Evolutionary conservation across 2,329 filamentous ascomycete genomes (phyloP).

Genomic region (Pseudogymnoascus sp.): DNA sequence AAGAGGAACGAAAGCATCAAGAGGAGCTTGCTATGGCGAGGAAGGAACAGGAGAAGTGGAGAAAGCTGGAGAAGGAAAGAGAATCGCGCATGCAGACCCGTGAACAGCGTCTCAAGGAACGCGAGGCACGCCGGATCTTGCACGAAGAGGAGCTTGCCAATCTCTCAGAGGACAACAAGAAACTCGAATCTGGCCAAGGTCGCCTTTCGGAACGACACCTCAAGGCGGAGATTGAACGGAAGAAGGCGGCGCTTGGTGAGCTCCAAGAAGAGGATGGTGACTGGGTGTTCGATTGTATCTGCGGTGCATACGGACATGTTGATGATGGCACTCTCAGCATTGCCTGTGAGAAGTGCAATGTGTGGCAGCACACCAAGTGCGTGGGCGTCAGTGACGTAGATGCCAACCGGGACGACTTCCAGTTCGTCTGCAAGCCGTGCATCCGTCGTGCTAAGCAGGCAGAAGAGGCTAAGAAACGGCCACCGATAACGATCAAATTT

Average conservation of each 20-base stretch:
- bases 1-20: slow-evolving; percentile 59
- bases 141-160: slow-evolving; percentile 77
- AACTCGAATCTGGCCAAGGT: slow-evolving; percentile 43
- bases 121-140: slow-evolving; percentile 71
- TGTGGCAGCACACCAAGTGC: slow-evolving; percentile 96
- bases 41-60: slow-evolving; percentile 55
- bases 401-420: slow-evolving; percentile 78
- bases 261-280: slow-evolving; percentile 64
- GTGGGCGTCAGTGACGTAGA: slow-evolving; percentile 69
- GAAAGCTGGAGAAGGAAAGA: slow-evolving; percentile 60
- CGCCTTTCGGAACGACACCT: slow-evolving; percentile 71
- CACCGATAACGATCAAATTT: slow-evolving; percentile 47
- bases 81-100: slow-evolving; percentile 74
- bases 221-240: slow-evolving; percentile 74
- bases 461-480: slow-evolving; percentile 51
- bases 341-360: slow-evolving; percentile 85
- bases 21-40: slow-evolving; percentile 56
- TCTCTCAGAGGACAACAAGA: slow-evolving; percentile 67
- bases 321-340: slow-evolving; percentile 93
- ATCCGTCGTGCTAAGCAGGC: slow-evolving; percentile 56
- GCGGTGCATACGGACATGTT: slow-evolving; percentile 82
- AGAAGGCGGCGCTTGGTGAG: slow-evolving; percentile 65
- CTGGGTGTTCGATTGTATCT: slow-evolving; percentile 93
- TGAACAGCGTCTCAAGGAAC: slow-evolving; percentile 77
- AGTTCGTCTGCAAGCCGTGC: slow-evolving; percentile 77